Conservation (phyloP, 2,329 filamentous ascomycete genomes). For the Exophiala sp. region DNA sequence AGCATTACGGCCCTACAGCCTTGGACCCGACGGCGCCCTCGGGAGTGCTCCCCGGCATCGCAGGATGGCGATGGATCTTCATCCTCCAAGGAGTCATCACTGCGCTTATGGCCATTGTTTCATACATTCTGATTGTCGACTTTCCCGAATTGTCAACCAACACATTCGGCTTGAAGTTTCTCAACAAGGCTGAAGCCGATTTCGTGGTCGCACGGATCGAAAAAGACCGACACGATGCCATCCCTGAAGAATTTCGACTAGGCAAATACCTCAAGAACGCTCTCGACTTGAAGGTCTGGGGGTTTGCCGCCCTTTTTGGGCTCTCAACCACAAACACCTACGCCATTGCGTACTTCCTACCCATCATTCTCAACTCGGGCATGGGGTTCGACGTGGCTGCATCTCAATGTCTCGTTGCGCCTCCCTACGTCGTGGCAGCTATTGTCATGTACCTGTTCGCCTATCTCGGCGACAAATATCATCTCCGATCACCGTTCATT, state of each 20-base stretch:
- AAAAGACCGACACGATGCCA: conserved; percentile 49
- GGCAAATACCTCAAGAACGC: conserved; percentile 45
- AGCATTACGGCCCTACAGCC: conserved; percentile 25
- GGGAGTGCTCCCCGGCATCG: conserved; percentile 21
- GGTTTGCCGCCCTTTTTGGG: conserved; percentile 47
- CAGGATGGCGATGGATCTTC: conserved; percentile 45
- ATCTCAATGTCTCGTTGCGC: conserved; percentile 66
- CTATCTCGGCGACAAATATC: conserved; percentile 63
- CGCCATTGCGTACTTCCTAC: conserved; percentile 72
- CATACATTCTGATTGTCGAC: conserved; percentile 43
- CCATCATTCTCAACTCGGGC: conserved; percentile 60
- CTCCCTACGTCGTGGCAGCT: conserved; percentile 58
- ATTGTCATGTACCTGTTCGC: conserved; percentile 66
- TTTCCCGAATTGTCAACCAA: conserved; percentile 33
- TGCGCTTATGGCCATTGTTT: conserved; percentile 37
- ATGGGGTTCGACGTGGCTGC: conserved; percentile 61
- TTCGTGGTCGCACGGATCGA: conserved; percentile 45
- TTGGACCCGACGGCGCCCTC: conserved; percentile 17
- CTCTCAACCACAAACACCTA: conserved; percentile 65
- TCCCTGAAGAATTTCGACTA: conserved; percentile 44
- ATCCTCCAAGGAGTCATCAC: conserved; percentile 33
- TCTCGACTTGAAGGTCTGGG: conserved; percentile 51
- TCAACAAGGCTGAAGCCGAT: conserved; percentile 28
- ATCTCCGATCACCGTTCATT: conserved; percentile 66
- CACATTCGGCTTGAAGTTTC: conserved; percentile 29